A percentile compares a stretch with the other conserved stretches of the same genome.
phyloP scores from a whole-genome alignment of 2,329 filamentous ascomycete species.

The Ascochyta fabae region DNA sequence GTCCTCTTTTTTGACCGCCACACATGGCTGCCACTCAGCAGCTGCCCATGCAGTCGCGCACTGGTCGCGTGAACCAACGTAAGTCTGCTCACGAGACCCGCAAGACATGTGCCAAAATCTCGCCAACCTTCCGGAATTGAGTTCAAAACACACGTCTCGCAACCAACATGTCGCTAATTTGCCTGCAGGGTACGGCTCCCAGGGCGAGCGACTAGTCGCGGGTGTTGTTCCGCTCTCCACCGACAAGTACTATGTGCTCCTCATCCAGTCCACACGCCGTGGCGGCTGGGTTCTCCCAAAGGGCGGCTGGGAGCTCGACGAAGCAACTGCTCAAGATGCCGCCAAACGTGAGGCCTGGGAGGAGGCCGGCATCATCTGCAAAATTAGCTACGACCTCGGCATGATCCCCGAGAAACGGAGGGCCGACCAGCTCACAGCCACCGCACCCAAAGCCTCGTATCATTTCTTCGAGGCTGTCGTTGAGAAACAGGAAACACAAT shows the following conservation, averaged over 20 bases:
- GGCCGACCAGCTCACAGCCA: constrained; percentile 57
- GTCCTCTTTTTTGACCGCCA: constrained; percentile 17
- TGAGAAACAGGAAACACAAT: constrained; percentile 80
- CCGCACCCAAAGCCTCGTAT: constrained; percentile 76
- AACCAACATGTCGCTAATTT: constrained; percentile 20
- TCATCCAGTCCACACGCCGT: constrained; percentile 90
- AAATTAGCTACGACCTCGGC: constrained; percentile 83
- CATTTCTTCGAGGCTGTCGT: constrained; percentile 91
- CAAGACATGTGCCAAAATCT: constrained; percentile 6
- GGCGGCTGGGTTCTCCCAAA: constrained; percentile 97
- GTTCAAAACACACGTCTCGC: constrained; percentile 3
- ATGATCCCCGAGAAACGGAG: constrained; percentile 81
- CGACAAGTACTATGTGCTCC: constrained; percentile 85
- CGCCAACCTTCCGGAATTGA: constrained; percentile 12
- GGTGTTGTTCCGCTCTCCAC: constrained; percentile 88
- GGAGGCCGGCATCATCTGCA: constrained; percentile 90
- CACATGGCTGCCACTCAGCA: constrained; percentile 55
- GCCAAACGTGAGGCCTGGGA: constrained; percentile 93
- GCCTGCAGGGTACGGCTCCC: constrained; percentile 80
- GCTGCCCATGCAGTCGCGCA: constrained; percentile 68
- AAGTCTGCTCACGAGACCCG: constrained; percentile 56
- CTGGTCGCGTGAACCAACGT: constrained; percentile 81
- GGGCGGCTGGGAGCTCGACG: constrained; percentile 96
- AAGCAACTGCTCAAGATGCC: constrained; percentile 84
- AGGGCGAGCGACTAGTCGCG: constrained; percentile 93